A percentile compares a stretch with the other conserved stretches of the same genome.
Conservation (phyloP, 139 green algal genomes). For the Haematococcus sp. region DNA sequence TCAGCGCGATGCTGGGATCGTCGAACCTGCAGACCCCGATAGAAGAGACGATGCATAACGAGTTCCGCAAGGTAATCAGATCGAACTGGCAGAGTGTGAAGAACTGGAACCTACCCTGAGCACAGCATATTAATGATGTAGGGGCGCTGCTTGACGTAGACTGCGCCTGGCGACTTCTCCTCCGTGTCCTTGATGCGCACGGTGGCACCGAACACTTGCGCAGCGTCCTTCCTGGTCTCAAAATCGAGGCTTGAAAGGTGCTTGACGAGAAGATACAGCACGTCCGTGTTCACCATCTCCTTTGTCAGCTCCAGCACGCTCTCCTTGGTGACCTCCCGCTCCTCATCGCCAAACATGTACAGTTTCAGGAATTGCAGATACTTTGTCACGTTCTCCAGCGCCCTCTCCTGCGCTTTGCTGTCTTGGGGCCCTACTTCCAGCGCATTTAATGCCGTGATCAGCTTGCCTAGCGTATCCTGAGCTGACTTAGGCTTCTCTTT, state of each 20-base stretch:
- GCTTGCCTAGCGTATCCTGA: slow-evolving; percentile 15
- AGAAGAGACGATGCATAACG: no score
- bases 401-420: slow-evolving; percentile 12
- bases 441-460: slow-evolving; percentile 11
- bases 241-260: slow-evolving; percentile 78
- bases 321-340: slow-evolving; percentile 62
- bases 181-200: slow-evolving; percentile 68
- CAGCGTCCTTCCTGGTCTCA: slow-evolving; percentile 83
- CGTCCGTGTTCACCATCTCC: slow-evolving; percentile 53
- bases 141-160: slow-evolving; percentile 61
- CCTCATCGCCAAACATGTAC: slow-evolving; percentile 67
- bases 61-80: background rate
- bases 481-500: background rate
- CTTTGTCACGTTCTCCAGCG: slow-evolving; percentile 32
- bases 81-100: background rate
- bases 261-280: slow-evolving; percentile 62
- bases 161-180: slow-evolving; percentile 52
- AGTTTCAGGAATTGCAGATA: slow-evolving; percentile 62
- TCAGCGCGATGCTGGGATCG: slow-evolving; percentile 74
- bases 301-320: slow-evolving; percentile 51
- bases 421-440: slow-evolving; percentile 6
- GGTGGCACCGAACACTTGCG: slow-evolving; percentile 64
- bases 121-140: slow-evolving; percentile 71
- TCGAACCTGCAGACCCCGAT: slow-evolving; percentile 67
- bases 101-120: slow-evolving; percentile 46